Evolutionary conservation across 1,139 yeast genomes (phyloP), one percentile per base, ranked within the genome.

Genomic region (Yamadazyma sp.): DNA sequence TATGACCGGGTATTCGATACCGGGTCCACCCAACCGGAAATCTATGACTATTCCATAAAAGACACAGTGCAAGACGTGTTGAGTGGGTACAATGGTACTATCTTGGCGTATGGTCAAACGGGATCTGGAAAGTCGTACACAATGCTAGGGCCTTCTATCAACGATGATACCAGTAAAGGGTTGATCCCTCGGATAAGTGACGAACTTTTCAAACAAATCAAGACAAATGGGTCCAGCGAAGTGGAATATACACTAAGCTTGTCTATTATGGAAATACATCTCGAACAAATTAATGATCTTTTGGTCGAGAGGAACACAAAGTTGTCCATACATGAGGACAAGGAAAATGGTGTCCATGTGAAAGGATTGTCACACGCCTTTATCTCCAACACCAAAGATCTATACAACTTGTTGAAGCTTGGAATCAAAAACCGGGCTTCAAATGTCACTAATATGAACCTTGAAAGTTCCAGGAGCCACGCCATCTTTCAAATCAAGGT

Each of bases 121-220:
- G 94, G 95, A 0, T 77, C 94, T 1, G 96, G 96, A 3, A 88
- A 88, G 56, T 80, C 95, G 0, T 81, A 79, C 55, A 85, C 96
- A 2, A 85, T 89, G 95, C 77, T 86, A 76, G 96, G 96, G 0
- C 64, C 58, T 9, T 46, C 69, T 16, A 53, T 71, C n/a, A 70
- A 66, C 20, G 71, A 69, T 34, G 62, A 64, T 0, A 46, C 45
- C 4, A 43, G 47, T 3, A 53, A 57, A 16, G 96, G 96, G 3
- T 71, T 85, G 20, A 81, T 86, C 14, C 95, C 95, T 0, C 67
- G 95, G 30, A 80, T 87, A 12, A 75, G 86, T 14, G 82, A 82
- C 38, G 77, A 77, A 40, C 69, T 87, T 9, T 88, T 87, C 53
- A 67, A 69, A 17, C 63, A 69, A 37, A 83, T 87, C 5, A 40